Evolutionary conservation across 2,329 filamentous ascomycete species (phyloP), one percentile per base, ranked within the genome.

Genomic region (Mycogone perniciosa): DNA sequence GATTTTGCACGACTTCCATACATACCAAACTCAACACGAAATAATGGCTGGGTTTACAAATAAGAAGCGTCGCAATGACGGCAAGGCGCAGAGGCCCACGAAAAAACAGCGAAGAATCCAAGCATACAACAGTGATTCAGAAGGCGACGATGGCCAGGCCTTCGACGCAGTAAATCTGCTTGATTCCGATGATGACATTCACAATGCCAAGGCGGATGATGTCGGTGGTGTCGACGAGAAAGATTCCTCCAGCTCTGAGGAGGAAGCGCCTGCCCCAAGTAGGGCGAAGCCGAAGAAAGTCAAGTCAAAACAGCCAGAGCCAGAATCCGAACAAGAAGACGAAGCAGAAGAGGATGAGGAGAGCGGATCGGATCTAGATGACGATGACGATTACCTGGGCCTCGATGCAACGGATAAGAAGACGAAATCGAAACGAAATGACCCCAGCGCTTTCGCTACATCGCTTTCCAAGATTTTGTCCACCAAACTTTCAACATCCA

Each of bases 401-500:
- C 66, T 64, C 46, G 62, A 69, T 45, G 61, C 29, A 63, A 69
- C 37, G 68, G 46, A 61, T 9, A 64, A 59, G 43, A 70, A 71
- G 56, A 64, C 64, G 35, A 86, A 82, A 62, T 82, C 84, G 10
- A 97, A 97, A 72, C 86, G 91, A 64, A 95, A 96, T 71, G 92
- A 99, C 68, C 91, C 93, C 3, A 76, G 79, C 56, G 90, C 89
- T 47, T 97, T 99, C 68, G 89, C 92, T 27, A 95, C 86, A 1
- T 96, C 90, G 46, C 89, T 99, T 62, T 86, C 88, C 59, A 95
- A 93, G 69, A 96, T 99, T 65, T 79, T 99, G 41, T 84, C 84
- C 50, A 92, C 89, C 45, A 97, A 97, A 71, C 77, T 97, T 7
- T 86, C 90, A 2, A 83, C 81, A 6, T 80, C 86, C 31, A 89